Base-by-base conservation (phyloP, 495 filamentous ascomycete species). In the Hypoxylon subgilvum region DNA sequence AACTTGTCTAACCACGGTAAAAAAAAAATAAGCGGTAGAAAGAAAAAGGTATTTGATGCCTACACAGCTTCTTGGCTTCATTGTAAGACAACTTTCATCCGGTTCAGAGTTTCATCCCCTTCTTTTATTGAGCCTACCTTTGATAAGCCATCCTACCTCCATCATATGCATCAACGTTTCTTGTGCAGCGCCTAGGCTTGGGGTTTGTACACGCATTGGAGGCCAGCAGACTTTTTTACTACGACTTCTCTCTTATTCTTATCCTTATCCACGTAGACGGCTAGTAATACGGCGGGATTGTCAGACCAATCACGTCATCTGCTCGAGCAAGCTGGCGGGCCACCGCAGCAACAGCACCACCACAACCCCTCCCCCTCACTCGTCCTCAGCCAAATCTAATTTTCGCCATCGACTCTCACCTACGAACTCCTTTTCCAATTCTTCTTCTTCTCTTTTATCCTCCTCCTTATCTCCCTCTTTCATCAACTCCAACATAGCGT, bases 401-500 rank as follows among this genome's bases (percentile, higher is more conserved):
- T 67, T 59, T 64, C 42, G 50, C 36, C 46, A 41, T 63, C 43
- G 5, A 8, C 31, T 61, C 43, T 39, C 59, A 57, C 64, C 21
- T 51, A 69, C 36, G 38, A 57, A 47, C 60, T 57, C 57, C 46
- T 45, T 53, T 44, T 45, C 43, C 43, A 22, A 47, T 50, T 30
- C 25, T 14, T 18, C 36, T 31, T 32, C 27, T 42, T 27, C 23
- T 44, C 47, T 52, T 61, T 66, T 55, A 40, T 53, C 50, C 44
- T 57, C 47, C 23, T 52, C 41, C 42, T 68, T 74, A 70, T 70
- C 74, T 72, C 61, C 70, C 54, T 51, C 63, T 58, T 38, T 36
- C 50, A 56, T 54, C 52, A 59, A 64, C 42, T 61, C 63, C 65
- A 76, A 60, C 55, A 75, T 73, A 65, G 71, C 79, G 44, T 61